Evolutionary conservation across 495 filamentous ascomycete species (phyloP).

Genomic region (Tuber umbilicatum): DNA sequence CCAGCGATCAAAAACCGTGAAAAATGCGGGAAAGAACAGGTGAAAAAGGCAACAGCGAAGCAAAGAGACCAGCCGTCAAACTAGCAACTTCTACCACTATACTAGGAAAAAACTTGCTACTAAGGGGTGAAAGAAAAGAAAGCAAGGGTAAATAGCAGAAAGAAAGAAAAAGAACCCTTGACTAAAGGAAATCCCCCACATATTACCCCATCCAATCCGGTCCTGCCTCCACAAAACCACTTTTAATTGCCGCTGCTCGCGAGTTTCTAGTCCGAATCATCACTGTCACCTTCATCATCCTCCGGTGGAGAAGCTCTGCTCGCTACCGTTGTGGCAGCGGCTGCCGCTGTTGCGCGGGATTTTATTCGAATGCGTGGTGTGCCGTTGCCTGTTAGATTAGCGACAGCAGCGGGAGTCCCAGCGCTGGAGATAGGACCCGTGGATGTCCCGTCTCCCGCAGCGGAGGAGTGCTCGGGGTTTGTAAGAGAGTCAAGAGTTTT

Average conservation of each 20-base stretch:
- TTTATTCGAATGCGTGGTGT: constrained; percentile 39
- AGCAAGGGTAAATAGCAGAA: constrained; percentile 12
- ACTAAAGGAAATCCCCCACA: neutral
- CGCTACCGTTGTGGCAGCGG: constrained; percentile 12
- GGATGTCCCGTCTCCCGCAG: constrained; percentile 29
- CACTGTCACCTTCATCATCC: constrained; percentile 27
- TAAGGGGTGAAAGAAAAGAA: neutral
- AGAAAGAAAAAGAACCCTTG: constrained; percentile 10
- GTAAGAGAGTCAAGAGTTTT: constrained; percentile 25
- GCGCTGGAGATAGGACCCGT: constrained; percentile 34
- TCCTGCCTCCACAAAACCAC: constrained; percentile 22
- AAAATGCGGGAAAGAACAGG: neutral
- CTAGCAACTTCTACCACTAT: neutral
- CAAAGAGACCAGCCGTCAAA: neutral
- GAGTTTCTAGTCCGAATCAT: constrained; percentile 30
- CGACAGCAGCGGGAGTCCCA: constrained; percentile 31
- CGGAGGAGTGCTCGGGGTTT: constrained; percentile 25
- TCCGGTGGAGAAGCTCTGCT: constrained; percentile 31
- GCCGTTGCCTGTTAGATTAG: neutral
- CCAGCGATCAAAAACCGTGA: neutral
- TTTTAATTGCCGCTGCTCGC: neutral
- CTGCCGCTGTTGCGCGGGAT: constrained; percentile 19
- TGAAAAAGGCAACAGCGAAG: neutral
- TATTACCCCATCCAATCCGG: neutral
- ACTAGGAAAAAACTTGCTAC: neutral